phyloP scores from a whole-genome alignment of 371 early-diverging fungal species.

The Rhizomucor pusillus region DNA sequence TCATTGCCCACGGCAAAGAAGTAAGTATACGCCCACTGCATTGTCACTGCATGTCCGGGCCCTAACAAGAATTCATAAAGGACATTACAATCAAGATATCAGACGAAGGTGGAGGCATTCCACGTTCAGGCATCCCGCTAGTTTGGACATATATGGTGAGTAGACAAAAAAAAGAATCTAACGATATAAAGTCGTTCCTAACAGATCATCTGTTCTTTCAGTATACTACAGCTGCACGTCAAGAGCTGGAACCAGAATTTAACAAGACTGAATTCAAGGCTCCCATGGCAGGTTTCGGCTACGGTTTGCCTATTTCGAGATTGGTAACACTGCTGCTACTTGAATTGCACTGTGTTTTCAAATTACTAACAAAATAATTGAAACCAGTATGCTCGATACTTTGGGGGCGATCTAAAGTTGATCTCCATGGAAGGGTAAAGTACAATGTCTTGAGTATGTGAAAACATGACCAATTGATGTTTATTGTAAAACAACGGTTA shows the following conservation, averaged over 20 bases:
- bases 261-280: slow-evolving; percentile 85
- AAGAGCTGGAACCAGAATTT: slow-evolving; percentile 63
- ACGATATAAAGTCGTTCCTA: too few species aligned
- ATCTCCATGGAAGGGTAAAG: slow-evolving; percentile 94
- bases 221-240: slow-evolving; percentile 19
- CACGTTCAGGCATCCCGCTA: slow-evolving; percentile 83
- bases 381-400: slow-evolving; percentile 88
- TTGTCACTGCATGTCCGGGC: neutral
- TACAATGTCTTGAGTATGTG: neutral
- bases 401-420: slow-evolving; percentile 92
- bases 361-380: neutral
- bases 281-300: slow-evolving; percentile 96
- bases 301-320: slow-evolving; percentile 83
- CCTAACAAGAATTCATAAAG: slow-evolving; percentile 28
- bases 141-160: slow-evolving; percentile 94
- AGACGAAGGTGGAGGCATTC: slow-evolving; percentile 96
- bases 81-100: slow-evolving; percentile 96
- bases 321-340: slow-evolving; percentile 39
- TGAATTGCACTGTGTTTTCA: too few species aligned
- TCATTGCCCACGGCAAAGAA: slow-evolving; percentile 94
- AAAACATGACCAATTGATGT: neutral
- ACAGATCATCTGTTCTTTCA: neutral
- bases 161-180: too few species aligned
- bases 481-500: slow-evolving; percentile 19
- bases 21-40: slow-evolving; percentile 20